These are phyloP conservation scores for Friedmanniomyces simplex DNA, from an alignment of 495 filamentous ascomycete genomes.

Conservation along the genomic window DNA sequence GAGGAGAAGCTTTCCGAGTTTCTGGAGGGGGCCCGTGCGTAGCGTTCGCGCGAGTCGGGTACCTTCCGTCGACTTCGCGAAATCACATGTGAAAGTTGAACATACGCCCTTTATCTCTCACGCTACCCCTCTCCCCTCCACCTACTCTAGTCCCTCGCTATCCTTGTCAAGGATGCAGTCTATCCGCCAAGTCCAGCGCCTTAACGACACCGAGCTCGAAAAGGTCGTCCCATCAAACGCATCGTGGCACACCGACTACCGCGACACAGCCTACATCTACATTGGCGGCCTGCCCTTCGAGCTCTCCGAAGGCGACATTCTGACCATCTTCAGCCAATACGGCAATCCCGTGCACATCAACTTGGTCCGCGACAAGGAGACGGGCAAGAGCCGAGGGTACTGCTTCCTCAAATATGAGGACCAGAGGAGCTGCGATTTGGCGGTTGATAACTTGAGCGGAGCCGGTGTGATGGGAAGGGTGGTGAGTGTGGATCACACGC, in stretches of 20 bases:
- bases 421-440: conserved; percentile 88
- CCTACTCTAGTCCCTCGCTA: too few relatives aligned
- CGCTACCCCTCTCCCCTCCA: too few relatives aligned
- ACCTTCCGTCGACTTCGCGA: not conserved
- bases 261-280: conserved; percentile 93
- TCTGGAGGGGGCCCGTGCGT: not conserved
- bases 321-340: conserved; percentile 95
- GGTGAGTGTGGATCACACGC: conserved; percentile 80
- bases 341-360: conserved; percentile 90
- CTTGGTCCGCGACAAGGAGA: conserved; percentile 85
- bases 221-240: conserved; percentile 68
- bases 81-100: not conserved
- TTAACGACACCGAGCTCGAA: conserved; percentile 94
- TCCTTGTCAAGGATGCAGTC: conserved; percentile 57
- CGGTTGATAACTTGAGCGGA: conserved; percentile 90
- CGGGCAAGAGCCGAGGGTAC: conserved; percentile 87
- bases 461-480: conserved; percentile 70
- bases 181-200: conserved; percentile 78
- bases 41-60: not conserved
- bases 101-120: not conserved
- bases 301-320: conserved; percentile 87
- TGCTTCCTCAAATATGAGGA: conserved; percentile 97
- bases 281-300: conserved; percentile 92
- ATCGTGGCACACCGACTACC: conserved; percentile 96
- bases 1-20: not conserved